These are phyloP conservation scores for Metschnikowia gelsemii DNA, from an alignment of 805 yeast genomes.

Conservation along the genomic window DNA sequence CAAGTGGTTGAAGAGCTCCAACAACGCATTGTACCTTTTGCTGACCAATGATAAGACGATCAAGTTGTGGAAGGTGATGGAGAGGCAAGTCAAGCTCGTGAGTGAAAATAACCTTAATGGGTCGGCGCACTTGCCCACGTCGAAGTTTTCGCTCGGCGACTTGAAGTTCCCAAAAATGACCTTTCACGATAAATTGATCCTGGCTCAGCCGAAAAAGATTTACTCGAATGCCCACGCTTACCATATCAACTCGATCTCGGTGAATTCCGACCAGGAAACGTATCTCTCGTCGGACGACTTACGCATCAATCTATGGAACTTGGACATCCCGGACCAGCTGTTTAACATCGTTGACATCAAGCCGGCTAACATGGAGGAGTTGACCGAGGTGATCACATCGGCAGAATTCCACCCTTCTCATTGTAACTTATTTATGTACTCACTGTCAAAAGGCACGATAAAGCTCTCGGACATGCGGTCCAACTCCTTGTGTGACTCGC, in stretches of 20 bases:
- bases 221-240: slow-evolving; percentile 97
- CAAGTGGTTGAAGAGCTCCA: slow-evolving; percentile 89
- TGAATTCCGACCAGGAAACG: slow-evolving; percentile 95
- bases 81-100: slow-evolving; percentile 87
- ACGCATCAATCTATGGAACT: slow-evolving; percentile 93
- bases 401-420: slow-evolving; percentile 93
- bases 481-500: slow-evolving; percentile 89
- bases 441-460: slow-evolving; percentile 92
- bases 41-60: slow-evolving; percentile 98
- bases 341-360: slow-evolving; percentile 97
- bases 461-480: slow-evolving; percentile 96
- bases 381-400: slow-evolving; percentile 94
- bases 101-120: slow-evolving; percentile 75
- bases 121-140: slow-evolving; percentile 23
- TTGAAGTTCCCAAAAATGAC: slow-evolving; percentile 84
- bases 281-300: slow-evolving; percentile 90
- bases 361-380: slow-evolving; percentile 98
- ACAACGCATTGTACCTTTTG: slow-evolving; percentile 84
- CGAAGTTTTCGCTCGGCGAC: slow-evolving; percentile 33
- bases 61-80: slow-evolving; percentile 94
- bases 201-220: slow-evolving; percentile 89
- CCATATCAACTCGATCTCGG: slow-evolving; percentile 93
- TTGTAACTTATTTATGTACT: slow-evolving; percentile 93
- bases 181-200: slow-evolving; percentile 91
- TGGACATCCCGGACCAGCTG: slow-evolving; percentile 89